phyloP scores from a whole-genome alignment of 2,329 filamentous ascomycete species.

The Teratosphaeria gauchensis region DNA sequence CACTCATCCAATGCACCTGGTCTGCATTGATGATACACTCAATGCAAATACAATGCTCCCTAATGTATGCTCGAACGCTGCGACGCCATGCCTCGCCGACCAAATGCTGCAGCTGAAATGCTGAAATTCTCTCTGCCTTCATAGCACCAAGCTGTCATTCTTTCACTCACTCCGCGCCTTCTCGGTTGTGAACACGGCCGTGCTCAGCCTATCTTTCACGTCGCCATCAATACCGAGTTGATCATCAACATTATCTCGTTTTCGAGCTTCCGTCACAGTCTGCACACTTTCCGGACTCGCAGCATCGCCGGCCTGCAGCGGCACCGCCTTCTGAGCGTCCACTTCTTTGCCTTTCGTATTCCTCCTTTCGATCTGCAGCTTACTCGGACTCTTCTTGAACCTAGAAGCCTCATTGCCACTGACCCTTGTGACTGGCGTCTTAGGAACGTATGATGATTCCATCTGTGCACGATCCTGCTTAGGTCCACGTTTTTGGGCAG shows the following conservation, averaged over 20 bases:
- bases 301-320: constrained; percentile 3
- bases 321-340: constrained; percentile 6
- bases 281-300: constrained; percentile 14
- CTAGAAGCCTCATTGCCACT: constrained; percentile 13
- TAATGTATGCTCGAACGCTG: neutral
- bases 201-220: constrained; percentile 5
- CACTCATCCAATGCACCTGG: neutral
- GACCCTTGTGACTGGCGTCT: constrained; percentile 16
- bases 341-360: constrained; percentile 11
- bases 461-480: neutral
- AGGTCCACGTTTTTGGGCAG: neutral
- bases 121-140: neutral
- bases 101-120: neutral
- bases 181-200: constrained; percentile 34
- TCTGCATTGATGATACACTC: neutral
- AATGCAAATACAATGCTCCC: neutral
- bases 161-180: neutral
- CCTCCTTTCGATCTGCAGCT: constrained; percentile 8
- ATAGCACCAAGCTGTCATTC: neutral
- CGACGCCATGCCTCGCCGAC: neutral
- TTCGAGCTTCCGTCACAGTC: constrained; percentile 11
- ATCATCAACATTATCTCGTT: constrained; percentile 3
- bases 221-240: neutral
- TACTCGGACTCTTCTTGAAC: constrained; percentile 17
- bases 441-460: constrained; percentile 6